Conservation (phyloP, 371 early-diverging fungal species). For the Lichtheimia ornata region DNA sequence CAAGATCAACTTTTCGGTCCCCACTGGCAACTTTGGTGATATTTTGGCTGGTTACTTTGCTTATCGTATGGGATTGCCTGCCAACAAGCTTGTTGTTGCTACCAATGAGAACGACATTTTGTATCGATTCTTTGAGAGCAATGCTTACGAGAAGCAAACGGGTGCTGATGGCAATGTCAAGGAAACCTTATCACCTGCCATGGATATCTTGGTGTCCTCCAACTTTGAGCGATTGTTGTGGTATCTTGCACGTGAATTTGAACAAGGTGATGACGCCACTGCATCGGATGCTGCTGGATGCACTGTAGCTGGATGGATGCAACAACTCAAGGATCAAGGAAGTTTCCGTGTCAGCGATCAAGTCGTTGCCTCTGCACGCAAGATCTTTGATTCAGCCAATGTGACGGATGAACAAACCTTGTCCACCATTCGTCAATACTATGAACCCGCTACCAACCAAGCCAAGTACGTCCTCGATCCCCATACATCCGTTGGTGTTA, state of each 20-base stretch:
- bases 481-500: slow-evolving; percentile 95
- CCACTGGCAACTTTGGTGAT: slow-evolving; percentile 99
- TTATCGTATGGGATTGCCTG: slow-evolving; percentile 89
- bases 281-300: slow-evolving; percentile 50
- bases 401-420: slow-evolving; percentile 79
- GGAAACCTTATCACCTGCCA: slow-evolving; percentile 92
- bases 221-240: slow-evolving; percentile 97
- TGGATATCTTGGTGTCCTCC: slow-evolving; percentile 95
- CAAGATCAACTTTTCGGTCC: slow-evolving; percentile 83
- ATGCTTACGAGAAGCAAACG: slow-evolving; percentile 76
- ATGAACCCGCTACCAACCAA: slow-evolving; percentile 55
- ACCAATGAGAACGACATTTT: slow-evolving; percentile 97
- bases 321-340: slow-evolving; percentile 68
- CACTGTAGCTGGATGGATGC: slow-evolving; percentile 80
- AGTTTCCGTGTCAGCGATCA: slow-evolving; percentile 69
- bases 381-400: slow-evolving; percentile 74
- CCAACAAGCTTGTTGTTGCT: slow-evolving; percentile 80
- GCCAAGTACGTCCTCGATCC: slow-evolving; percentile 87
- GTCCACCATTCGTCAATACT: slow-evolving; percentile 72
- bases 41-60: slow-evolving; percentile 95
- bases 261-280: slow-evolving; percentile 27
- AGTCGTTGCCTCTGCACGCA: slow-evolving; percentile 68
- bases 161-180: slow-evolving; percentile 65
- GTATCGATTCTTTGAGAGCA: slow-evolving; percentile 89
- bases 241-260: slow-evolving; percentile 78